Conservation (phyloP, 768 basidiomycete species). For the Dentipellis sp. region DNA sequence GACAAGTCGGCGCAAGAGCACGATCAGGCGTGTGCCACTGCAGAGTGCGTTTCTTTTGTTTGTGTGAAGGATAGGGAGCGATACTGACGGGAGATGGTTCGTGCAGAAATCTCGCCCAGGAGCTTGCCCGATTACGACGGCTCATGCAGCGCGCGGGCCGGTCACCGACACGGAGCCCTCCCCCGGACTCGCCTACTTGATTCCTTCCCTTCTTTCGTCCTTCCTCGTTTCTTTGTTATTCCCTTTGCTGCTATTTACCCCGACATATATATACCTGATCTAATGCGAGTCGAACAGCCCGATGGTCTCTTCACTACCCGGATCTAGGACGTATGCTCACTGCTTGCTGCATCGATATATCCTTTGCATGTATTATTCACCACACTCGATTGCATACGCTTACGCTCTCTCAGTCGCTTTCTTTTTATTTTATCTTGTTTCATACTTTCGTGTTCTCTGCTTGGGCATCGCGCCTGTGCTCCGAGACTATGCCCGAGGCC, state of each 20-base stretch:
- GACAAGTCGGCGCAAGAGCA: constrained; percentile 45
- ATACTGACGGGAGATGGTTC: neutral
- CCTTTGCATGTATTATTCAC: neutral
- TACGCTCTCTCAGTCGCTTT: neutral
- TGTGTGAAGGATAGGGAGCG: constrained; percentile 6
- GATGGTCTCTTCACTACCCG: neutral
- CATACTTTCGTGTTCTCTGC: neutral
- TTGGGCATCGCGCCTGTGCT: neutral
- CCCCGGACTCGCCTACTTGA: neutral
- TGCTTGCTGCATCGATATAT: neutral
- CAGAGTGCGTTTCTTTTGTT: constrained; percentile 38
- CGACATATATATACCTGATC: neutral
- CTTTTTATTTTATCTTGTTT: neutral
- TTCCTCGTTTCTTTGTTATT: neutral
- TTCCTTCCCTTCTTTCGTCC: neutral
- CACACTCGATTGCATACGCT: neutral
- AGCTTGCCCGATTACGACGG: constrained; percentile 60
- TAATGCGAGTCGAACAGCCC: neutral
- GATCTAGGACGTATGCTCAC: neutral
- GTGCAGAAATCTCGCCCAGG: constrained; percentile 45
- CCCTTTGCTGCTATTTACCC: neutral
- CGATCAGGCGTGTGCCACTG: constrained; percentile 49
- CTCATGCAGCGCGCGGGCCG: constrained; percentile 53
- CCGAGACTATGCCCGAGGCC: no score
- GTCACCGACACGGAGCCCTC: neutral